Conservation (phyloP, 2,329 filamentous ascomycete genomes). For the Arthrinium phaeospermum region DNA sequence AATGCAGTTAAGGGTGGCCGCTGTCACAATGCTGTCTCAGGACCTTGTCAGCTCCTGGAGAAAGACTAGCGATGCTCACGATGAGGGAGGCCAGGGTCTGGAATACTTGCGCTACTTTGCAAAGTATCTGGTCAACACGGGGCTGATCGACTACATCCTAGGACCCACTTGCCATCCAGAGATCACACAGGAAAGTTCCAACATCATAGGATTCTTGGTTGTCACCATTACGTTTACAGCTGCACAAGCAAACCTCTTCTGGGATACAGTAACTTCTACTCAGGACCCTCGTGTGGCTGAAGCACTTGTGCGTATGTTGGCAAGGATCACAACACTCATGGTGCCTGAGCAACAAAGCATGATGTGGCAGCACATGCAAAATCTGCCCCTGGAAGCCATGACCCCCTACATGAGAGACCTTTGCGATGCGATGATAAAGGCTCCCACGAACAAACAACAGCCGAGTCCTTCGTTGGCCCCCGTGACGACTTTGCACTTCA, state of each 20-base stretch:
- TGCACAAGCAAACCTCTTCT: slow-evolving; percentile 78
- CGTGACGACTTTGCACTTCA: slow-evolving; percentile 51
- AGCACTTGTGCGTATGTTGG: slow-evolving; percentile 73
- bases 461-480: slow-evolving; percentile 24
- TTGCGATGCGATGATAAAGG: slow-evolving; percentile 61
- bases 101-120: slow-evolving; percentile 70
- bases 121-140: slow-evolving; percentile 70
- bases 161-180: slow-evolving; percentile 92
- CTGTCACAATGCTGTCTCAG: slow-evolving; percentile 74
- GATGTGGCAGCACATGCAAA: slow-evolving; percentile 72
- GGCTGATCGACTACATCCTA: slow-evolving; percentile 84
- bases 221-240: slow-evolving; percentile 77
- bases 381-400: slow-evolving; percentile 67
- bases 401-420: slow-evolving; percentile 66
- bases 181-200: slow-evolving; percentile 79
- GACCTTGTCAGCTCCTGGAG: slow-evolving; percentile 74
- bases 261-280: slow-evolving; percentile 80
- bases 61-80: slow-evolving; percentile 52
- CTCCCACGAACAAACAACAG: slow-evolving; percentile 49
- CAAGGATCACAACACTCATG: slow-evolving; percentile 54
- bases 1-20: slow-evolving; percentile 87
- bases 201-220: slow-evolving; percentile 86
- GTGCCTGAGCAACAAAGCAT: slow-evolving; percentile 61
- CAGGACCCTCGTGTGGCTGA: slow-evolving; percentile 86
- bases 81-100: slow-evolving; percentile 34